These are phyloP conservation scores for Apiotrichum laibachii DNA, from an alignment of 1,284 basidiomycete genomes.

Conservation along the genomic window DNA sequence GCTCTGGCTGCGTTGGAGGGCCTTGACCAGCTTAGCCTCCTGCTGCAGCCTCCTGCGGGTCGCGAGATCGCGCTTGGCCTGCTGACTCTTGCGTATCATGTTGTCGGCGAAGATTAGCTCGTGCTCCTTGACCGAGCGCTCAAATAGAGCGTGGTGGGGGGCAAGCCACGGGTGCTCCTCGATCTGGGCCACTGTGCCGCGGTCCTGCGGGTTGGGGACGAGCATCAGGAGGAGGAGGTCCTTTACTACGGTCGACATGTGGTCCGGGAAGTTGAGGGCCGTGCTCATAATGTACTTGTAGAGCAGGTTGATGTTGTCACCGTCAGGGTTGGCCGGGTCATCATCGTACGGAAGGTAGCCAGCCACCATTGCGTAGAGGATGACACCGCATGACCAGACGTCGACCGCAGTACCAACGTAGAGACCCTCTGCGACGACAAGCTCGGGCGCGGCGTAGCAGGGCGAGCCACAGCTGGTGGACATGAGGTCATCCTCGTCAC, in stretches of 20 bases:
- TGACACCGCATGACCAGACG: slow-evolving; percentile 99
- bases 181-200: slow-evolving; percentile 70
- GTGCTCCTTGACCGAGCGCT: slow-evolving; percentile 69
- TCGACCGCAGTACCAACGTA: slow-evolving; percentile 99
- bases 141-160: slow-evolving; percentile 65
- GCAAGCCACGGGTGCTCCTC: slow-evolving; percentile 83
- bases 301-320: slow-evolving; percentile 98
- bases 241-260: slow-evolving; percentile 75
- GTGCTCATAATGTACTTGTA: slow-evolving; percentile 99
- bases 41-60: slow-evolving; percentile 42
- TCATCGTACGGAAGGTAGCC: slow-evolving; percentile 99
- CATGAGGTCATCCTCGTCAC: slow-evolving; percentile 90
- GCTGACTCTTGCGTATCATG: slow-evolving; percentile 74
- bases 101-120: slow-evolving; percentile 77
- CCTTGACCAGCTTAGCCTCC: slow-evolving; percentile 35
- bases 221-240: slow-evolving; percentile 78
- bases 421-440: slow-evolving; percentile 97
- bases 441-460: slow-evolving; percentile 96
- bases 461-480: slow-evolving; percentile 96
- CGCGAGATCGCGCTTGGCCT: slow-evolving; percentile 63
- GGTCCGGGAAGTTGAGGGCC: slow-evolving; percentile 88
- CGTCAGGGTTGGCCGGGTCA: slow-evolving; percentile 96
- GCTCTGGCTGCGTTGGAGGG: slow-evolving; percentile 41
- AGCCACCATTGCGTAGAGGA: slow-evolving; percentile 98
- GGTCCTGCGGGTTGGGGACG: slow-evolving; percentile 71